Percentiles rank a stretch among this genome's conserved stretches.
Conservation (phyloP, 2,329 filamentous ascomycete species). For the Lachnellula hyalina region DNA sequence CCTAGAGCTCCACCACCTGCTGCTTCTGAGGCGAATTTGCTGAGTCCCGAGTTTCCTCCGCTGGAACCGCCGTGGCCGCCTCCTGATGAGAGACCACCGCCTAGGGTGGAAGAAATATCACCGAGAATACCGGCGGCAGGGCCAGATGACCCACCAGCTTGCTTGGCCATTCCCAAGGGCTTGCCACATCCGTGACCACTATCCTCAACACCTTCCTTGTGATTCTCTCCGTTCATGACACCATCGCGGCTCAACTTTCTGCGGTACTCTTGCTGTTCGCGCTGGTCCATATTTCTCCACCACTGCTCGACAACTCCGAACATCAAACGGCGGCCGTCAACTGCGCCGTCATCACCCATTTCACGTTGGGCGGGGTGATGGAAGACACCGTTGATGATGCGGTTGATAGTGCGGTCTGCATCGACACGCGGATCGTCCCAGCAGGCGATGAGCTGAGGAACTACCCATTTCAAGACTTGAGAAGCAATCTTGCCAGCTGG, state of each 20-base stretch:
- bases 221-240: slow-evolving; percentile 72
- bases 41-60: slow-evolving; percentile 15
- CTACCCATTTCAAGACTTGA: slow-evolving; percentile 74
- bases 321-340: slow-evolving; percentile 70
- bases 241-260: slow-evolving; percentile 72
- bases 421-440: slow-evolving; percentile 76
- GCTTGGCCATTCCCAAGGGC: slow-evolving; percentile 69
- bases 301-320: slow-evolving; percentile 76
- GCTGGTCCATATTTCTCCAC: slow-evolving; percentile 66
- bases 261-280: slow-evolving; percentile 62
- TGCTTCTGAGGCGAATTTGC: slow-evolving; percentile 47
- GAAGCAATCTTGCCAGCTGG: slow-evolving; percentile 78
- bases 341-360: slow-evolving; percentile 62
- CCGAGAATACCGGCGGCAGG: slow-evolving; percentile 53
- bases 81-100: slow-evolving; percentile 24
- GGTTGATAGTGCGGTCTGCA: slow-evolving; percentile 62
- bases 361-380: slow-evolving; percentile 80
- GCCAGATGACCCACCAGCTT: slow-evolving; percentile 48
- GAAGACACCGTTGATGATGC: slow-evolving; percentile 77
- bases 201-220: slow-evolving; percentile 80
- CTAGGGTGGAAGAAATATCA: slow-evolving; percentile 48
- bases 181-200: slow-evolving; percentile 77
- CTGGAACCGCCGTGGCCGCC: slow-evolving; percentile 22
- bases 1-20: slow-evolving; percentile 62
- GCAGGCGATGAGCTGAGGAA: slow-evolving; percentile 81